Conservation (phyloP, 148 eudicot genomes). For the Dianthus caryophyllus region DNA sequence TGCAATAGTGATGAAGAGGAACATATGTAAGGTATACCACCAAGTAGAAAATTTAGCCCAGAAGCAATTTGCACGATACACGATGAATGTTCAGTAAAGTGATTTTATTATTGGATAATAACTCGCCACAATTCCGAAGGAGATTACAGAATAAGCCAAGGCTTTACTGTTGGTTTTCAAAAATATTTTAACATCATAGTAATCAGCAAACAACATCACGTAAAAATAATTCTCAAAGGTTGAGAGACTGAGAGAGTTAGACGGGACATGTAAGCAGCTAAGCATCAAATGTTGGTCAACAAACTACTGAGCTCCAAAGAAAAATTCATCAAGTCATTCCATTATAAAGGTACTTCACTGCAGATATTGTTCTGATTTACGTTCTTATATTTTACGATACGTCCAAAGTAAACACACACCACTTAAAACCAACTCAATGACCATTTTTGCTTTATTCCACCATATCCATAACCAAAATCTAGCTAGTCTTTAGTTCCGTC, state of each 20-base stretch:
- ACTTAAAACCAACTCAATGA: not conserved
- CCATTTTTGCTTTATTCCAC: too few species aligned
- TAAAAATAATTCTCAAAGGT: not conserved
- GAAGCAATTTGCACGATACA: not conserved
- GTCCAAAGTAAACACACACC: not conserved
- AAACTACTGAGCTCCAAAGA: not conserved
- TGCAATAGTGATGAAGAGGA: slow-evolving; percentile 18
- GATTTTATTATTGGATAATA: not conserved
- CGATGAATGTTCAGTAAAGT: not conserved
- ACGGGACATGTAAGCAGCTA: not conserved
- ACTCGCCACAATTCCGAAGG: not conserved
- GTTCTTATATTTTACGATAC: not conserved
- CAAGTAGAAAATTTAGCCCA: not conserved
- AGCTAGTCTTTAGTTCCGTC: too few species aligned
- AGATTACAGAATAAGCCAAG: not conserved
- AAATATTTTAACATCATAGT: not conserved
- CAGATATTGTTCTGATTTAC: not conserved
- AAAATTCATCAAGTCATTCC: not conserved
- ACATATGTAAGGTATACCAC: slow-evolving; percentile 3
- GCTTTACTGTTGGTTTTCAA: not conserved
- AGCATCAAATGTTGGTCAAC: not conserved
- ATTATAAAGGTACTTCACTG: not conserved
- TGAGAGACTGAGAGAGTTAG: not conserved
- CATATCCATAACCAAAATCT: too few species aligned
- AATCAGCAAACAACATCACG: not conserved